These are phyloP conservation scores for Tricholoma hemisulphureum DNA, from an alignment of 768 basidiomycete genomes.

Conservation along the genomic window DNA sequence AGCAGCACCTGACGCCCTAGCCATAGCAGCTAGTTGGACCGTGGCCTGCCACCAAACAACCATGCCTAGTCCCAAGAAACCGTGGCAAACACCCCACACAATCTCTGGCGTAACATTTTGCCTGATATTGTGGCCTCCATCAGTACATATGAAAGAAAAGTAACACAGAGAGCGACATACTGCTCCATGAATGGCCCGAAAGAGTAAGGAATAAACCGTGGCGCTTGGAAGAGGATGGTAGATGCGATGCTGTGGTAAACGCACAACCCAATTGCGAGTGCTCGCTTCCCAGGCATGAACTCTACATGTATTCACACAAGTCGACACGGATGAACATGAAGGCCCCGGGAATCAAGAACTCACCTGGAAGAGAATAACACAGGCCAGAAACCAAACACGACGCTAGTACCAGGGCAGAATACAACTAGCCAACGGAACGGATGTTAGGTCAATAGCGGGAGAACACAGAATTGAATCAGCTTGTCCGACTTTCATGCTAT, in stretches of 20 bases:
- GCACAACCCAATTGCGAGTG: slow-evolving; percentile 71
- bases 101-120: slow-evolving; percentile 68
- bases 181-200: slow-evolving; percentile 61
- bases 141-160: background rate
- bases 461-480: background rate
- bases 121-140: slow-evolving; percentile 29
- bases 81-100: slow-evolving; percentile 72
- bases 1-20: slow-evolving; percentile 20
- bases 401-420: slow-evolving; percentile 59
- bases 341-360: slow-evolving; percentile 19
- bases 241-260: slow-evolving; percentile 74
- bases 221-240: slow-evolving; percentile 71
- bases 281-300: slow-evolving; percentile 83
- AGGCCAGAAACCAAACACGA: slow-evolving; percentile 63
- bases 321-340: background rate
- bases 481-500: background rate
- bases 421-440: slow-evolving; percentile 56
- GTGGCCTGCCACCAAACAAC: slow-evolving; percentile 84
- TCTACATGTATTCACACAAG: slow-evolving; percentile 41
- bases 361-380: slow-evolving; percentile 72
- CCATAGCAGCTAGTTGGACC: slow-evolving; percentile 47
- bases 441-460: background rate
- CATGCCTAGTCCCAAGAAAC: slow-evolving; percentile 68
- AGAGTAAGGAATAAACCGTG: slow-evolving; percentile 74
- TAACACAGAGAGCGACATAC: slow-evolving; percentile 40